phyloP scores from a whole-genome alignment of 2,329 filamentous ascomycete genomes.

The Monilinia aucupariae region DNA sequence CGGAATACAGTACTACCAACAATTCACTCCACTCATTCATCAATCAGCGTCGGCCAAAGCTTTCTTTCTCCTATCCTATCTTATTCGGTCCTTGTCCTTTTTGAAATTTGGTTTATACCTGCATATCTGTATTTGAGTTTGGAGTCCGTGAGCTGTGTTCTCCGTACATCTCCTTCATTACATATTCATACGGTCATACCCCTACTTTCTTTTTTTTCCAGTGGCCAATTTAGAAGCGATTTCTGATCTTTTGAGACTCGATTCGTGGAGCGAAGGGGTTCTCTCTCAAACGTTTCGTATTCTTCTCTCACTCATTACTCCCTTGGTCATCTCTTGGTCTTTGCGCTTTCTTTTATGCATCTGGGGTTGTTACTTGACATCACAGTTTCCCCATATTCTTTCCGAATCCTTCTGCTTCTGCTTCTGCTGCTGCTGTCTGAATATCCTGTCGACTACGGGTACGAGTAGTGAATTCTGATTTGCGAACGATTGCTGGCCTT shows the following conservation, averaged over 20 bases:
- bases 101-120: conserved; percentile 4
- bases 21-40: not conserved
- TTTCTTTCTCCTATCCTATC: conserved; percentile 14
- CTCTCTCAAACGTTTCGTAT: conserved; percentile 27
- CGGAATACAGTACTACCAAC: not conserved
- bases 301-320: conserved; percentile 23
- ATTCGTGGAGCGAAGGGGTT: conserved; percentile 14
- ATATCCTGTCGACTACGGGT: conserved; percentile 11
- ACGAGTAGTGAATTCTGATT: conserved; percentile 11
- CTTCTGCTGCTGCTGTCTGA: not conserved
- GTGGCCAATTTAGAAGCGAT: conserved; percentile 10
- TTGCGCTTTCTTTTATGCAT: conserved; percentile 12
- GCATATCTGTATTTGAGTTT: conserved; percentile 9
- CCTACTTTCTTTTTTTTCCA: conserved; percentile 15
- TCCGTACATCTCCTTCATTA: not conserved
- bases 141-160: conserved; percentile 11
- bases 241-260: conserved; percentile 10
- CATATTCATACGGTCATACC: not conserved
- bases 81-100: conserved; percentile 9
- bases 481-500: conserved; percentile 20
- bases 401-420: conserved; percentile 7
- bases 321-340: conserved; percentile 26
- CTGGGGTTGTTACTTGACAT: conserved; percentile 16
- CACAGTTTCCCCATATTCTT: conserved; percentile 18
- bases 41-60: not conserved